Base-by-base conservation (phyloP, 176 grass and related monocot genomes). In the Hsuehochloa calcarea region DNA sequence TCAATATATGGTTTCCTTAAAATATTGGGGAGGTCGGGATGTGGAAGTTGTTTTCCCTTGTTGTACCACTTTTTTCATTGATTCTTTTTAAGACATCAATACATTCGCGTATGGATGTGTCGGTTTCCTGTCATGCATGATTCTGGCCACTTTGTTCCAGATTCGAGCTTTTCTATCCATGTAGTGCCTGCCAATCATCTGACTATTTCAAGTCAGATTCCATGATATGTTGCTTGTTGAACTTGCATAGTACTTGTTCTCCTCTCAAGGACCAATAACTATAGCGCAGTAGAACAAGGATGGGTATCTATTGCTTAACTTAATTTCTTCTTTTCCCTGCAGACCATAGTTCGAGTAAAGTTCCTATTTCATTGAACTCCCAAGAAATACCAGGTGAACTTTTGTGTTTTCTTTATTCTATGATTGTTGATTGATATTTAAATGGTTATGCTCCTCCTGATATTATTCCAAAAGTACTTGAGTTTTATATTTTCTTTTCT, bases 141-240 rank as follows among this genome's bases (percentile, higher is more conserved):
- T 80, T 60, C 4, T 78, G 13, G 59, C 39, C 41, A 78, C 44
- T 80, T 39, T 31, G 31, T 66, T 81, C 19, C 12, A 44, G 10
- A 72, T 44, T 47, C 3, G 0, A 75, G 58, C 54, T 79, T 87
- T 65, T 54, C 56, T 74, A 78, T 77, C 5, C 56, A 40, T 77
- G 34, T 68, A 41, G 38, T 12, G 9, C 23, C 3, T 83, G 16
- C 34, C 6, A 70, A 64, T 62, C 16, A 40, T 62, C 43, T 61
- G 23, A n/a, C 37, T 58, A 55, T 72, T 82, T 60, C 9, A 58
- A 31, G 16, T 41, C 51, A 58, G 50, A 82, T 82, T 58, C n/a
- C n/a, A 12, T 44, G 22, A 46, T 63, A 12, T 46, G 7, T 73
- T 45, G 22, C 34, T 58, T 78, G 13, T 45, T 61, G 60, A 79